Conservation (phyloP, 202 grass and related monocot species). For the Schoenoplectus tabernaemontani region DNA sequence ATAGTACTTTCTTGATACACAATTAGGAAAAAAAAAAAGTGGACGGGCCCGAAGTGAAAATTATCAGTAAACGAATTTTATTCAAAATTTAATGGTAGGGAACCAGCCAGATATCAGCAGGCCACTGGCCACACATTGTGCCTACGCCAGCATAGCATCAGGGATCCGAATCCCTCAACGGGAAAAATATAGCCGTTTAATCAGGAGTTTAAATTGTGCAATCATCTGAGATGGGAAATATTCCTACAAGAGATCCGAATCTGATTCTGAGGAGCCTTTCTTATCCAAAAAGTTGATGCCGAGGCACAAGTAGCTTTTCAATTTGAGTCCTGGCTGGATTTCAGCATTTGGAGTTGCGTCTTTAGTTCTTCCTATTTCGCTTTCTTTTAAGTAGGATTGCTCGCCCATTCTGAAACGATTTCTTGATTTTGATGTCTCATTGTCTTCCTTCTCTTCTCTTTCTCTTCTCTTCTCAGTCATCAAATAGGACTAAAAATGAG, state of each 20-base stretch:
- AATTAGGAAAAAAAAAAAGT: too few species aligned
- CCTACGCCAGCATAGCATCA: background rate
- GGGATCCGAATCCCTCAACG: background rate
- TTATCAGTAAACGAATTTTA: too few species aligned
- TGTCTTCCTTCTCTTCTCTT: too few species aligned
- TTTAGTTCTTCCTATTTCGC: background rate
- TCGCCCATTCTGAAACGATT: background rate
- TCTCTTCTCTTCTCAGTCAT: too few species aligned
- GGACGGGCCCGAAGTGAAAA: too few species aligned
- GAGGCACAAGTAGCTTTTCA: too few species aligned
- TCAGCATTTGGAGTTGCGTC: background rate
- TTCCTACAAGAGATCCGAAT: constrained; percentile 5
- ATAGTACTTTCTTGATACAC: too few species aligned
- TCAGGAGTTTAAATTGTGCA: background rate
- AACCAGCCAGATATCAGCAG: too few species aligned
- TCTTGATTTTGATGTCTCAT: background rate
- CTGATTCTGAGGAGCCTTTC: background rate
- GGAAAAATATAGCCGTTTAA: background rate
- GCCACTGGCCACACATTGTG: background rate
- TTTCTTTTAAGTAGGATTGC: too few species aligned
- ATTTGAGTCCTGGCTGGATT: constrained; percentile 8
- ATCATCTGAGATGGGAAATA: background rate
- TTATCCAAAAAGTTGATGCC: too few species aligned
- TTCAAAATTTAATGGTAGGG: too few species aligned
- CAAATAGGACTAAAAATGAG: too few species aligned